A percentile compares a stretch with the other conserved stretches of the same genome.
phyloP scores from a whole-genome alignment of 140 eudicot species.

The Senecio squalidus region DNA sequence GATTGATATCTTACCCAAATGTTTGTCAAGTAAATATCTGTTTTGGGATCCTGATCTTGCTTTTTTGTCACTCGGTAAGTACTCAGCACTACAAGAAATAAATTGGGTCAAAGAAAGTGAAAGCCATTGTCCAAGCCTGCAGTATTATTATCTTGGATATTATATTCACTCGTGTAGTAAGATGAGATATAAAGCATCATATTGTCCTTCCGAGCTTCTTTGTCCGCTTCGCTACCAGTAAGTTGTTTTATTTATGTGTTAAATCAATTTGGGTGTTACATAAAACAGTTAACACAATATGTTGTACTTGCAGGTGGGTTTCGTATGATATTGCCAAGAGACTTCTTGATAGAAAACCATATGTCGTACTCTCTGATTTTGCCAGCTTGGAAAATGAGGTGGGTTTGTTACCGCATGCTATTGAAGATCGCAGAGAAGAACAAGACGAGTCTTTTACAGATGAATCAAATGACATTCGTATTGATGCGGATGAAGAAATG shows the following conservation, averaged over 20 bases:
- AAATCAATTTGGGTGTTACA: neutral
- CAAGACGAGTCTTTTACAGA: conserved; percentile 36
- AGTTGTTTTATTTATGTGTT: conserved; percentile 17
- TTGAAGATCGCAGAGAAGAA: conserved; percentile 43
- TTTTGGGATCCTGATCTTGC: conserved; percentile 98
- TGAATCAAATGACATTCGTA: conserved; percentile 44
- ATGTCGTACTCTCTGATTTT: conserved; percentile 66
- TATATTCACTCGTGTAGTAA: conserved; percentile 76
- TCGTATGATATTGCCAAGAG: conserved; percentile 64
- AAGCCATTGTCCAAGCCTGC: conserved; percentile 52
- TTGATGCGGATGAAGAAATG: conserved; percentile 68
- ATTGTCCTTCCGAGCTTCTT: conserved; percentile 94
- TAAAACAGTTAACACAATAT: neutral
- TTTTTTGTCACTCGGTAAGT: conserved; percentile 77
- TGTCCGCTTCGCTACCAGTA: conserved; percentile 94
- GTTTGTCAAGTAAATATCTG: conserved; percentile 82
- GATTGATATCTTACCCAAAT: conserved; percentile 82
- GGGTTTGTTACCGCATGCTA: conserved; percentile 11
- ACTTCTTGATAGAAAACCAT: conserved; percentile 58
- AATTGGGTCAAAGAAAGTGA: conserved; percentile 56
- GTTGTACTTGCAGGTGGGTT: conserved; percentile 67
- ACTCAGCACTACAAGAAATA: conserved; percentile 68
- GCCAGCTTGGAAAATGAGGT: conserved; percentile 35
- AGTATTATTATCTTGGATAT: conserved; percentile 83
- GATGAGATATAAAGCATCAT: conserved; percentile 90